phyloP scores from a whole-genome alignment of 306 rosid species.

The Begonia loranthoides region DNA sequence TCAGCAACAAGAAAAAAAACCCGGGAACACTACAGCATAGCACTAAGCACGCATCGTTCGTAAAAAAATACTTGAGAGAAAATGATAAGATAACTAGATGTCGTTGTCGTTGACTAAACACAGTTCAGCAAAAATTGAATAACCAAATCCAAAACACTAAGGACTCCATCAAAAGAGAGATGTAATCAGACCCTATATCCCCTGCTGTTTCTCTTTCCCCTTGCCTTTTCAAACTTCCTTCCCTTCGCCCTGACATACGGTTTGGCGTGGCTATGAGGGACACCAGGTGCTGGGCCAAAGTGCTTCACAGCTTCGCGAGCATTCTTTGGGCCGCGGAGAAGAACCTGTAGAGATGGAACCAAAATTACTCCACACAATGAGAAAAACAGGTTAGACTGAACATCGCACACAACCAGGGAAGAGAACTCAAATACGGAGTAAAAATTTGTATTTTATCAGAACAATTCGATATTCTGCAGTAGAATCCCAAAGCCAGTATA shows the following conservation, averaged over 20 bases:
- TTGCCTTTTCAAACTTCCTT: constrained; percentile 53
- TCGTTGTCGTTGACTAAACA: no score
- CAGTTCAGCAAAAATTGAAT: constrained; percentile 12
- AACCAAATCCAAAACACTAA: neutral
- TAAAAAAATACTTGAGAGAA: no score
- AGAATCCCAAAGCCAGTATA: neutral
- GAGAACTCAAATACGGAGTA: no score
- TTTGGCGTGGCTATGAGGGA: constrained; percentile 61
- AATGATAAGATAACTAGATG: no score
- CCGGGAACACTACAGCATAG: no score
- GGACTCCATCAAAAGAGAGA: neutral
- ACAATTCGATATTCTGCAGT: neutral
- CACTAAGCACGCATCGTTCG: no score
- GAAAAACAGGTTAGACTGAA: no score
- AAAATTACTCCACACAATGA: neutral
- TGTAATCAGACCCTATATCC: constrained; percentile 37
- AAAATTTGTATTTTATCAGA: neutral
- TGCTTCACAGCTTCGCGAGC: constrained; percentile 63
- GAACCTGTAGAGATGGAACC: constrained; percentile 21
- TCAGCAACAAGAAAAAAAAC: no score
- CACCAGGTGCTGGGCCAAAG: constrained; percentile 67
- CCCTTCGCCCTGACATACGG: constrained; percentile 54
- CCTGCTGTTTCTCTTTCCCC: constrained; percentile 53
- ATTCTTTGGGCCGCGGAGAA: constrained; percentile 56
- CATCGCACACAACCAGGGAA: no score